Conservation (phyloP, 2,329 filamentous ascomycete species). For the Cladosporium sp. region DNA sequence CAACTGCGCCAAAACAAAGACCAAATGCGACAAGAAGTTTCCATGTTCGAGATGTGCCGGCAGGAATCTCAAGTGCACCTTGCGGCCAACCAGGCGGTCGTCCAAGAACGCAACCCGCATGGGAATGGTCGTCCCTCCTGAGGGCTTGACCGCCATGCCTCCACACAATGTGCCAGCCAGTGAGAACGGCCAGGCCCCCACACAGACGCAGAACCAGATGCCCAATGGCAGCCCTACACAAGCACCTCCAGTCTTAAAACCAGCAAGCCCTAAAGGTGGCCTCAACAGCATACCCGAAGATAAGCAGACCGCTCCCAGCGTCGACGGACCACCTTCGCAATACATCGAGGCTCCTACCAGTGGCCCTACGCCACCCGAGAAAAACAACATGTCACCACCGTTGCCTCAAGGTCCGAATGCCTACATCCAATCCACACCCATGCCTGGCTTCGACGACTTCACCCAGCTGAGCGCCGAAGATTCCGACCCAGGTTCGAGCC, state of each 20-base stretch:
- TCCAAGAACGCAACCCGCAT: slow-evolving; percentile 41
- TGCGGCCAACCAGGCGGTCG: slow-evolving; percentile 45
- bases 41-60: slow-evolving; percentile 50
- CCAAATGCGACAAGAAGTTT: slow-evolving; percentile 53
- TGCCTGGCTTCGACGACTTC: slow-evolving; percentile 46
- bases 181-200: slow-evolving; percentile 17
- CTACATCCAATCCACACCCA: slow-evolving; percentile 36
- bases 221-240: slow-evolving; percentile 12
- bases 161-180: slow-evolving; percentile 17
- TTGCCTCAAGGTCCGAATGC: slow-evolving; percentile 24
- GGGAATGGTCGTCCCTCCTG: slow-evolving; percentile 28
- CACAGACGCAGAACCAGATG: slow-evolving; percentile 15
- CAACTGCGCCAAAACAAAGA: slow-evolving; percentile 53
- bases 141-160: slow-evolving; percentile 25
- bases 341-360: slow-evolving; percentile 40
- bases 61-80: slow-evolving; percentile 44
- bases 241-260: slow-evolving; percentile 29
- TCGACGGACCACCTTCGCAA: slow-evolving; percentile 34
- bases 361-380: slow-evolving; percentile 23
- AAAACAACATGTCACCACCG: slow-evolving; percentile 32
- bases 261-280: slow-evolving; percentile 27
- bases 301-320: slow-evolving; percentile 23
- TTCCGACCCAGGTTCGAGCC: slow-evolving; percentile 41
- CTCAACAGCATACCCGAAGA: slow-evolving; percentile 26
- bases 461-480: slow-evolving; percentile 35